Evolutionary conservation across 2,329 filamentous ascomycete genomes (phyloP), one percentile per base, ranked within the genome.

Genomic region (Apiospora saccharicola): DNA sequence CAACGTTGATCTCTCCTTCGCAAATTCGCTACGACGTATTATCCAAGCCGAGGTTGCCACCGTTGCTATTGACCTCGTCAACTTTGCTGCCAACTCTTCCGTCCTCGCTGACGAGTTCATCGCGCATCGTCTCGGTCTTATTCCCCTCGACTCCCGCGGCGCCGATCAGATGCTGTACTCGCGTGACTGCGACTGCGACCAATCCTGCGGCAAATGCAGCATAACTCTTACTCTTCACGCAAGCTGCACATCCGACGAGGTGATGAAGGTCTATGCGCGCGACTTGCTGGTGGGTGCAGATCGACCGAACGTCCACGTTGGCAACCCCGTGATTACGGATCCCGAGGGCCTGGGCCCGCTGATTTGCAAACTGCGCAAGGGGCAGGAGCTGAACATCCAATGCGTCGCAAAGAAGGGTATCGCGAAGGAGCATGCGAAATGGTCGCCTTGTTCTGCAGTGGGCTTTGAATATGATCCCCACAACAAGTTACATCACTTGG

Each of bases 331-430:
- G 72, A 94, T 97, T 78, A 92, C 89, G 64, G 96, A 99, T 81
- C 89, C 92, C 0, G 93, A 96, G 69, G 91, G 92, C 14, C 90
- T 93, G 72, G 96, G 96, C 0, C 90, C 93, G 64, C 87, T 98
- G 77, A 96, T 99, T 76, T 94, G 93, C 79, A 98, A 98, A 87
- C 85, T 99, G 80, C 89, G 96, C 72, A 93, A 92, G 79, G 94
- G 93, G 2, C 96, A 99, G 84, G 95, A 98, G 83, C 85, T 99
- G 73, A 92, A 94, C 81, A 90, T 99, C 80, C 93, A 90, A 74
- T 98, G 96, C 81, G 93, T 98, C 76, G 96, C 96, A 69, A 98
- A 98, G 88, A 98, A 98, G 88, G 96, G 96, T 0, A 98, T 98
- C 75, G 95, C 96, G 49, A 99, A 99, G 87, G 96, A 99, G 82